Evolutionary conservation across 345 rosid genomes (phyloP).

Genomic region (Boechera retrofracta): DNA sequence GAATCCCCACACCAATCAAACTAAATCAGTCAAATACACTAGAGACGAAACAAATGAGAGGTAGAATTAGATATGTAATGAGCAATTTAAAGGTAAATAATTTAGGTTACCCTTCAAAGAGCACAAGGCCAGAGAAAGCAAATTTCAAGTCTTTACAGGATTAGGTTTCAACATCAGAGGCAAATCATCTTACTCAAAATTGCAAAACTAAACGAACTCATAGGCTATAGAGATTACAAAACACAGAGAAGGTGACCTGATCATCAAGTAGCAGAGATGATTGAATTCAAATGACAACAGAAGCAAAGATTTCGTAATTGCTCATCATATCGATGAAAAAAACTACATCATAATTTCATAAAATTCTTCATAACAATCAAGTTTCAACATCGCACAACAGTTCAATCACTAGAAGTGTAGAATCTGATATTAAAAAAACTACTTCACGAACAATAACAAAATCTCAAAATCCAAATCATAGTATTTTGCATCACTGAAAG

Average conservation of each 20-base stretch:
- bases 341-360: not conserved
- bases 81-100: too few relatives aligned
- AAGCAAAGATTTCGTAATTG: not conserved
- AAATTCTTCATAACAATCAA: not conserved
- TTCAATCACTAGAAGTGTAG: not conserved
- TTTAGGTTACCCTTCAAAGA: not conserved
- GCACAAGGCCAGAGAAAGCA: not conserved
- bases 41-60: not conserved
- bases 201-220: not conserved
- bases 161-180: not conserved
- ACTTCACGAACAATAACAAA: not conserved
- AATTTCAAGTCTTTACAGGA: not conserved
- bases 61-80: too few relatives aligned
- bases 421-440: not conserved
- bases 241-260: not conserved
- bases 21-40: constrained; percentile 1
- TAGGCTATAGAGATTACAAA: constrained; percentile 14
- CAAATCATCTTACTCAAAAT: constrained; percentile 5
- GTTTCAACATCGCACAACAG: not conserved
- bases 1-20: constrained; percentile 10
- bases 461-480: not conserved
- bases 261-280: constrained; percentile 4
- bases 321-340: not conserved
- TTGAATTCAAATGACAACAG: constrained; percentile 14
- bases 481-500: not conserved